Evolutionary conservation across 352 stramenopile genomes (phyloP).

Genomic region (Thalassiosira sp.): DNA sequence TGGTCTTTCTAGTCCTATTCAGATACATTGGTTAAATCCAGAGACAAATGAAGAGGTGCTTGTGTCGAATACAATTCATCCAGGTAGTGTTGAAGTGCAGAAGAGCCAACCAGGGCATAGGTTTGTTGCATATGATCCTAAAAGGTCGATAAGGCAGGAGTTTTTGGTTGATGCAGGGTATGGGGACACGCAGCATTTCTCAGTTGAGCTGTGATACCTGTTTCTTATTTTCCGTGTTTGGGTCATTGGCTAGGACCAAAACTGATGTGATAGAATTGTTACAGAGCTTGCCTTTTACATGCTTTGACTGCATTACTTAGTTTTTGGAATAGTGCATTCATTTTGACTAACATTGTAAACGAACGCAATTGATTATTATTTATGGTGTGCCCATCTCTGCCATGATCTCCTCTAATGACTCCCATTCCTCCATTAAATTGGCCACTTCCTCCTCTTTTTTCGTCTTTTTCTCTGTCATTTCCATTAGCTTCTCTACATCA

Average conservation of each 20-base stretch:
- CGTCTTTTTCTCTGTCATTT: slow-evolving; percentile 70
- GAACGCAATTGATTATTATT: background rate
- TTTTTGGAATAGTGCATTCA: background rate
- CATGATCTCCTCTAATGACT: slow-evolving; percentile 75
- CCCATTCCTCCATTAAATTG: slow-evolving; percentile 82
- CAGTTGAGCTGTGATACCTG: slow-evolving; percentile 54
- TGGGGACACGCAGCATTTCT: slow-evolving; percentile 56
- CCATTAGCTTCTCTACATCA: slow-evolving; percentile 77
- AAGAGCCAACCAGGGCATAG: slow-evolving; percentile 62
- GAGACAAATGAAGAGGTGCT: slow-evolving; percentile 57
- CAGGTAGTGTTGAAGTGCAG: slow-evolving; percentile 49
- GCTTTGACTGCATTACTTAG: background rate
- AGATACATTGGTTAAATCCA: slow-evolving; percentile 61
- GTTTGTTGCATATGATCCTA: slow-evolving; percentile 71
- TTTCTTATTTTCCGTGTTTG: background rate
- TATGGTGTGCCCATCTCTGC: slow-evolving; percentile 43
- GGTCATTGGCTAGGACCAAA: too few species aligned
- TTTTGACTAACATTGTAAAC: background rate
- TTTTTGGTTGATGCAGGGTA: slow-evolving; percentile 49
- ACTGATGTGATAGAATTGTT: too few species aligned
- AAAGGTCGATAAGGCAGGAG: slow-evolving; percentile 47
- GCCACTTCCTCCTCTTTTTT: slow-evolving; percentile 64
- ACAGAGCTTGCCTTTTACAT: too few species aligned
- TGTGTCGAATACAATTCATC: slow-evolving; percentile 54
- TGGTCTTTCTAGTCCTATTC: slow-evolving; percentile 47